Conservation (phyloP, 805 yeast species). For the Spathaspora boniae region DNA sequence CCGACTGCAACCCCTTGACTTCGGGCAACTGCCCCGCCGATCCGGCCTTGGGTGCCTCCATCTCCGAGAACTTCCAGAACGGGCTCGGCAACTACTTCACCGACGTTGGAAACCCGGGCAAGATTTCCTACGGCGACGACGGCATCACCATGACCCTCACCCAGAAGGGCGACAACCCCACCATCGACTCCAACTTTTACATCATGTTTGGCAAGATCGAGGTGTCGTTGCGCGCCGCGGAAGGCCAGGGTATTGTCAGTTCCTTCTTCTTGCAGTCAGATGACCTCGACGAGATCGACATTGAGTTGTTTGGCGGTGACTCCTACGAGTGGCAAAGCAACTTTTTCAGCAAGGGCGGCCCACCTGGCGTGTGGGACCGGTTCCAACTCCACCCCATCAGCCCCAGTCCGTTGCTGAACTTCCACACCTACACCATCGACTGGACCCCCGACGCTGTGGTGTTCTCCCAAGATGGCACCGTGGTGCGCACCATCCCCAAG, state of each 20-base stretch:
- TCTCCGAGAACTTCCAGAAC: conserved; percentile 24
- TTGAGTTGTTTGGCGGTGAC: conserved; percentile 87
- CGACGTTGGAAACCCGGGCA: conserved; percentile 18
- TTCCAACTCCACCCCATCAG: conserved; percentile 65
- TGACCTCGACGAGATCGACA: conserved; percentile 84
- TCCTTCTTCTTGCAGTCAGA: conserved; percentile 79
- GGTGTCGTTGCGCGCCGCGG: conserved; percentile 65
- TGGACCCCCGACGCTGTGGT: conserved; percentile 67
- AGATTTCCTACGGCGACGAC: conserved; percentile 33
- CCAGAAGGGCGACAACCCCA: conserved; percentile 71
- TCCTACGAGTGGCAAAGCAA: conserved; percentile 70
- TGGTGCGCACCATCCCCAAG: conserved; percentile 61
- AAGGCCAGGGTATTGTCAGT: conserved; percentile 77
- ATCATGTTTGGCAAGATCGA: conserved; percentile 88
- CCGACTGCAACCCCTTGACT: conserved; percentile 30
- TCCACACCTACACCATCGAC: conserved; percentile 78
- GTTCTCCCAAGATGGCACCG: conserved; percentile 72
- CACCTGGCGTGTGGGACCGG: conserved; percentile 73
- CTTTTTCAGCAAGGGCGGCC: conserved; percentile 78
- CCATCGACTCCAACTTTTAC: conserved; percentile 72
- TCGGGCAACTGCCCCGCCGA: conserved; percentile 23
- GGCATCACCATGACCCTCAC: conserved; percentile 65
- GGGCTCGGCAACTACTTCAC: conserved; percentile 19
- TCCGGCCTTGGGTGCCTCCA: conserved; percentile 26
- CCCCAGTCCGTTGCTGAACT: conserved; percentile 51